Evolutionary conservation across 2,329 filamentous ascomycete species (phyloP), one percentile per base, ranked within the genome.

Genomic region (Venturiaceae sp.): DNA sequence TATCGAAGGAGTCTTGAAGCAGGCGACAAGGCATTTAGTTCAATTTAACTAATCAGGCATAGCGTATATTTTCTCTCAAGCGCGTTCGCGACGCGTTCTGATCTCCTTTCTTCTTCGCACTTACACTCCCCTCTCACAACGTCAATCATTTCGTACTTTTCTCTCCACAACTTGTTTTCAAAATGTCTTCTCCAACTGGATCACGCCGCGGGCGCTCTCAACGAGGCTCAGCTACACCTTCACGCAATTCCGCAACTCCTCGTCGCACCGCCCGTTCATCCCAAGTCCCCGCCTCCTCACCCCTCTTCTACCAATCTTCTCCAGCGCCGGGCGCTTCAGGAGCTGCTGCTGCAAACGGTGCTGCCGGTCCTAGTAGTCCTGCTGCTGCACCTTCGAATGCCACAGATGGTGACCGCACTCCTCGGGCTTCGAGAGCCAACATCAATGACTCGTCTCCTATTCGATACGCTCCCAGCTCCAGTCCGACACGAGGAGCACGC

Each of bases 391-490:
- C 21, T 74, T 68, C 72, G 13, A 63, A 68, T 28, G 73, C 78
- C 60, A 75, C 75, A 64, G 81, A 83, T 68, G 84, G 82, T 56
- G 84, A 88, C 64, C 80, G 84, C 61, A 92, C 88, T 41, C 88
- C 88, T 7, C 80, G 86, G 69, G 87, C 87, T 7, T 85, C 81
- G 62, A 79, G 74, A 26, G 16, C 37, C 23, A 76, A 76, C 53
- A 75, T 47, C 8, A 8, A 19, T 96, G 92, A 92, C 67, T 97
- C 92, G 0, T 97, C 92, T 1, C 92, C 92, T 1, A 90, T 97
- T 64, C 84, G 86, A 70, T 97, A 96, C 70, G 89, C 90, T 59
- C 85, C 90, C 36, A 96, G 90, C 72, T 96, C 92, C 37, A 95
- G 89, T 32, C 55, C 55, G 14, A 36, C 44, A 13, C 39, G 55